A percentile compares a stretch with the other conserved stretches of the same genome.
Evolutionary conservation across 176 grass and related monocot genomes (phyloP).

Genomic region (Puya raimondii): DNA sequence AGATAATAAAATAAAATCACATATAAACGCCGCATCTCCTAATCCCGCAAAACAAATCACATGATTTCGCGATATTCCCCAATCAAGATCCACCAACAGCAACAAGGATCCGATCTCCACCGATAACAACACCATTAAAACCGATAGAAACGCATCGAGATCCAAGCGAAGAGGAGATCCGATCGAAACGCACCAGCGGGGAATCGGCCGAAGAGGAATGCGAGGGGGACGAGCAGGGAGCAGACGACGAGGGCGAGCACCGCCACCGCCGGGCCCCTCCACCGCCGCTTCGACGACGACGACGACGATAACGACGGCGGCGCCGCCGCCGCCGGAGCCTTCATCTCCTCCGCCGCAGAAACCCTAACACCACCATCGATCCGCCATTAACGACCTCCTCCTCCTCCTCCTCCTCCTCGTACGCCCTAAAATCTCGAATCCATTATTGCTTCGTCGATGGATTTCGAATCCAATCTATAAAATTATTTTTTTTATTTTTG

Average conservation of each 20-base stretch:
- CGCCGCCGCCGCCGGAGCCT: slow-evolving; percentile 29
- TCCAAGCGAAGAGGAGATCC: neutral
- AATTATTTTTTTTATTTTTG: neutral
- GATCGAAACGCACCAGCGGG: neutral
- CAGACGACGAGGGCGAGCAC: slow-evolving; percentile 61
- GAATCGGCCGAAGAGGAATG: slow-evolving; percentile 46
- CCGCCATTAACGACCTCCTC: neutral
- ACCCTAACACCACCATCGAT: neutral
- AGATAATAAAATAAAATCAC: neutral
- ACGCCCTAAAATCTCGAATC: neutral
- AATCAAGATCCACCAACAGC: neutral
- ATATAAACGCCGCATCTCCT: neutral
- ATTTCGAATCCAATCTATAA: neutral
- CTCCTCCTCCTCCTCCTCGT: neutral
- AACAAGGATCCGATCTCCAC: slow-evolving; percentile 3
- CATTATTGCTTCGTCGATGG: neutral
- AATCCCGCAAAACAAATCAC: neutral
- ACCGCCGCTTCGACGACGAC: slow-evolving; percentile 46
- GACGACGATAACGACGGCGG: neutral
- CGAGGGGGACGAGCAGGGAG: slow-evolving; percentile 59
- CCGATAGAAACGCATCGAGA: neutral
- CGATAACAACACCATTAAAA: neutral
- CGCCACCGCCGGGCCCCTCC: slow-evolving; percentile 34
- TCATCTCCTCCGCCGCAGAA: slow-evolving; percentile 19
- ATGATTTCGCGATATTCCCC: neutral